Base-by-base conservation (phyloP, 768 basidiomycete species). In the Leccinum sublutescens region DNA sequence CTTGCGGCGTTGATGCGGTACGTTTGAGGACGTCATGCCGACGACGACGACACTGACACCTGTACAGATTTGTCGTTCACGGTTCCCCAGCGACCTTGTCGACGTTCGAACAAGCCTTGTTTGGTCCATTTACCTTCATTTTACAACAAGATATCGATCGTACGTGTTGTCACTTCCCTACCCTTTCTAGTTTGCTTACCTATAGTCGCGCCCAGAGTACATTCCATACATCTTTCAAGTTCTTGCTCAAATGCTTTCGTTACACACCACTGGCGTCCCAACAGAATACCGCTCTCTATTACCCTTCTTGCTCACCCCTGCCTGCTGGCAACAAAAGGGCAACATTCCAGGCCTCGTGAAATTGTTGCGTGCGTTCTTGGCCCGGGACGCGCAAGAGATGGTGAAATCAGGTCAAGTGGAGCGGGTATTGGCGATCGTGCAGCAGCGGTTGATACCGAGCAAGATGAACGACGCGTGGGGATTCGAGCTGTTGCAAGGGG, bases 81-180 rank as follows among this genome's bases (percentile, higher is more conserved):
- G 87, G 85, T 2, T 83, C 84, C 34, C 84, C 87, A 0, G 68
- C n/a, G n/a, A 84, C 91, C 2, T 75, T 97, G 25, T 66, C 86
- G 0, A 80, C 79, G 0, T 97, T 98, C 64, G 95, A 98, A 72
- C 75, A 79, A 50, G 82, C 23, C 0, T 77, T 98, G 11, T 96
- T 98, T 70, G 87, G 85, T 0, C 91, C 93, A 0, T 93, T 96
- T 69, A 93, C 89, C 6, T 71, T 87, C 60, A 93, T 98, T 66
- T 76, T 99, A 4, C 87, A 93, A 67, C 86, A 95, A 64, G 96
- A 99, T 65, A 93, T 98, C 38, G 89, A 95, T 61, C 94, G 95
- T 95, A 21, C 23, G 68, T 64, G 87, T 56, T 56, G 15, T 5
- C 23, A 43, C 6, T 51, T 38, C 21, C 10, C 50, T 36, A 50